A percentile compares a stretch with the other conserved stretches of the same genome.
Conservation (phyloP, 225 moss, liverwort and hornwort species). For the Sphagnum tenellum region DNA sequence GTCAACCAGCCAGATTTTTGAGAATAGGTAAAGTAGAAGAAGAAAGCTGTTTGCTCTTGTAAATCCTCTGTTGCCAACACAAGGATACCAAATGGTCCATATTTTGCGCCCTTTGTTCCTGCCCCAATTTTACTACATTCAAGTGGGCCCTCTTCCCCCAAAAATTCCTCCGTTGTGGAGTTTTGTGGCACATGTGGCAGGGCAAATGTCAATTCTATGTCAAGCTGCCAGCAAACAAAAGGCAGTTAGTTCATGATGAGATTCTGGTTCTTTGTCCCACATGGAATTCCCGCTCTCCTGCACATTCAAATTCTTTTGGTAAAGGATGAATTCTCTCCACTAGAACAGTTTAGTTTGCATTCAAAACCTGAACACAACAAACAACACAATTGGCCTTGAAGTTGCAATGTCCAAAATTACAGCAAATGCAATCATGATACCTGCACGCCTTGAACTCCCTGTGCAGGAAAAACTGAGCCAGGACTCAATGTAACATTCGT, state of each 20-base stretch:
- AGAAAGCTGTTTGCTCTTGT: conserved; percentile 19
- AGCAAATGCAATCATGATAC: conserved; percentile 8
- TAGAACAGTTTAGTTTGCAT: no score
- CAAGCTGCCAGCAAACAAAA: conserved; percentile 27
- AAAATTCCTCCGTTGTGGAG: conserved; percentile 15
- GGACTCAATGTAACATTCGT: conserved; percentile 17
- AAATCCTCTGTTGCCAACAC: conserved; percentile 18
- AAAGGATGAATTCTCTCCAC: no score
- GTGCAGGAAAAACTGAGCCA: conserved; percentile 21
- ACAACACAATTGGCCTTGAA: no score
- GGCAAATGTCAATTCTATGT: conserved; percentile 34
- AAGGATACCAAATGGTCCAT: conserved; percentile 33
- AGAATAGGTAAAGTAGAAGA: conserved; percentile 20
- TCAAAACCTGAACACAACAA: no score
- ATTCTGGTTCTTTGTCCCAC: no score
- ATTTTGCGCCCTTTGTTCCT: conserved; percentile 17
- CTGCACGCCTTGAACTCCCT: conserved; percentile 46
- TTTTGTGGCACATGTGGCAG: conserved; percentile 29
- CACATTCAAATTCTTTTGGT: no score
- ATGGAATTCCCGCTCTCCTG: no score
- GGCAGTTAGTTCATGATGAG: background rate
- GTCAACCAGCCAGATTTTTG: conserved; percentile 18
- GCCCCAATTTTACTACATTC: conserved; percentile 37
- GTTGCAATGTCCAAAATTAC: background rate
- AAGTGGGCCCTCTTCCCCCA: conserved; percentile 18